Conservation (phyloP, 169 alveolate species). For the Eimeria tenella region DNA sequence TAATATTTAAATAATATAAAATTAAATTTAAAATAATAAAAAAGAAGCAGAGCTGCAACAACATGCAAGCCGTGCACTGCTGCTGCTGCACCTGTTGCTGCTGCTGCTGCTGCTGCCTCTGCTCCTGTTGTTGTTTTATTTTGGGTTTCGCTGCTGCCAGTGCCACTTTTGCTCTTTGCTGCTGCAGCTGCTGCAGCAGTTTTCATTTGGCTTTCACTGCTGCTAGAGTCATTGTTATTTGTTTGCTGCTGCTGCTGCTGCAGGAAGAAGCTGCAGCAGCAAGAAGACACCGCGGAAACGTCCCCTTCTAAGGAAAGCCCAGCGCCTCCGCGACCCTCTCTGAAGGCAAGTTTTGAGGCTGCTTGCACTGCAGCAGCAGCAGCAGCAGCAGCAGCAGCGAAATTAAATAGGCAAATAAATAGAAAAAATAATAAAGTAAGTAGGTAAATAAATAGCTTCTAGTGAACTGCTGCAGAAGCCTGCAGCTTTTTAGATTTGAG, state of each 20-base stretch:
- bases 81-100: background rate
- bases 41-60: background rate
- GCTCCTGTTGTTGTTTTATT: too few relatives aligned
- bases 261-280: constrained; percentile 62
- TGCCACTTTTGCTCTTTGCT: background rate
- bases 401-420: too few relatives aligned
- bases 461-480: too few relatives aligned
- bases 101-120: background rate
- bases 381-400: too few relatives aligned
- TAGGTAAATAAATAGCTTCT: too few relatives aligned
- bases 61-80: background rate
- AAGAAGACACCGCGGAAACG: background rate
- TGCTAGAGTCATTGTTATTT: background rate
- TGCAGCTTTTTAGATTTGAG: too few relatives aligned
- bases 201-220: too few relatives aligned
- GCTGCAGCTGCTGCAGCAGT: too few relatives aligned
- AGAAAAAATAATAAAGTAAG: too few relatives aligned
- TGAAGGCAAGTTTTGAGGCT: constrained; percentile 24
- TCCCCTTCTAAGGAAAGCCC: background rate
- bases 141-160: too few relatives aligned
- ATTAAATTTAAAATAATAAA: too few relatives aligned
- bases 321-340: constrained; percentile 43
- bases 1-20: too few relatives aligned
- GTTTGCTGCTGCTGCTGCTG: constrained; percentile 19
- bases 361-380: background rate